Percentiles rank a stretch among this genome's conserved stretches.
Evolutionary conservation across 2,329 filamentous ascomycete species (phyloP).

Genomic region (Microascus cirrosus): DNA sequence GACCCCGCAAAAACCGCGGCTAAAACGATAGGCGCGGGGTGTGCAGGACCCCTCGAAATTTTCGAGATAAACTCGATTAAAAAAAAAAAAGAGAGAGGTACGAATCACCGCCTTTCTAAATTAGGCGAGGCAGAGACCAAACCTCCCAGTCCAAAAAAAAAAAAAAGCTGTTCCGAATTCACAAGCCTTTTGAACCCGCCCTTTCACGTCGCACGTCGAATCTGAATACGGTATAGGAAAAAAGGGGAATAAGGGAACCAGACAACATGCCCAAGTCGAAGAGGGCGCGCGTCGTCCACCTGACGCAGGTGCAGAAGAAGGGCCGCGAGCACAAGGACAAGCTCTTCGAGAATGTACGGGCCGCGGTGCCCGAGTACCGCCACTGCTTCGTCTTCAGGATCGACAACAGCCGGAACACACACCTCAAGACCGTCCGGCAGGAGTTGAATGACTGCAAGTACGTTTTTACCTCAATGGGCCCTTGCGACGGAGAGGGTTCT

Average conservation of each 20-base stretch:
- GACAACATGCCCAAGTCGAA: conserved; percentile 87
- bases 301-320: conserved; percentile 89
- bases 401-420: conserved; percentile 96
- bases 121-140: background rate
- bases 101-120: background rate
- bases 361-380: conserved; percentile 73
- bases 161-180: background rate
- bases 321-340: conserved; percentile 81
- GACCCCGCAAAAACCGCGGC: background rate
- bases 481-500: background rate
- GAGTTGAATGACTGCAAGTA: conserved; percentile 80
- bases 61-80: background rate
- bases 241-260: background rate
- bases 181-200: background rate
- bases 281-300: conserved; percentile 77
- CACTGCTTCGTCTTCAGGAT: conserved; percentile 89
- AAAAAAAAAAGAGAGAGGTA: background rate
- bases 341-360: conserved; percentile 80
- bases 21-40: background rate
- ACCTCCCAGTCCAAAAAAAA: conserved; percentile 1
- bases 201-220: background rate
- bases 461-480: conserved; percentile 14
- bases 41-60: background rate
- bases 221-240: background rate
- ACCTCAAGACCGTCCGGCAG: conserved; percentile 80